These are phyloP conservation scores for Geranium brycei DNA, from an alignment of 345 rosid species.

Conservation along the genomic window DNA sequence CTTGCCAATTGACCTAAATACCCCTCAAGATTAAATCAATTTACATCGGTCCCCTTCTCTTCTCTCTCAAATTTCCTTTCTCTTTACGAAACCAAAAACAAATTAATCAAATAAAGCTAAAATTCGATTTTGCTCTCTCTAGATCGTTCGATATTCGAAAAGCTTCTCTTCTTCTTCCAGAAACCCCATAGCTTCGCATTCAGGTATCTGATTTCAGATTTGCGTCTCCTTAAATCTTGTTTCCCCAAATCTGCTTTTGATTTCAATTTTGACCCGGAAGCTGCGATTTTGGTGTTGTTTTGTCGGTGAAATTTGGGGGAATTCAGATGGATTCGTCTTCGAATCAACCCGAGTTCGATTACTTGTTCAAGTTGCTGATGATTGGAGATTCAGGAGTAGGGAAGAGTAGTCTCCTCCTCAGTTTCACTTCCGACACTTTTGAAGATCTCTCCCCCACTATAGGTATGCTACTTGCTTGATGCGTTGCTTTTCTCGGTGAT, in stretches of 20 bases:
- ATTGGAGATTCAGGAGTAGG: conserved; percentile 87
- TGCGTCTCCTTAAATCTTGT: neutral
- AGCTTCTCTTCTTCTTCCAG: too few relatives aligned
- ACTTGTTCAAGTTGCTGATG: conserved; percentile 55
- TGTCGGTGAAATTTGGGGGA: neutral
- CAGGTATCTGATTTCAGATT: neutral
- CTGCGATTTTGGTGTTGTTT: neutral
- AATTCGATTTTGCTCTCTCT: neutral
- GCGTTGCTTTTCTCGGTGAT: neutral
- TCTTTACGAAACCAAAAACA: neutral
- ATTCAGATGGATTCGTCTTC: conserved; percentile 42
- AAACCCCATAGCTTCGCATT: neutral
- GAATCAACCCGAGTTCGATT: conserved; percentile 56
- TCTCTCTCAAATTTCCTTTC: neutral
- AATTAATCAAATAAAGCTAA: too few relatives aligned
- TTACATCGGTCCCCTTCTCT: neutral
- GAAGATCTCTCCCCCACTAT: conserved; percentile 73
- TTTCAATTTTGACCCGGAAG: neutral
- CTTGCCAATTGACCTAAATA: neutral
- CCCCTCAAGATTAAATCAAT: neutral
- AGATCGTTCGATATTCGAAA: neutral
- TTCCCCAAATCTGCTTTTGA: neutral
- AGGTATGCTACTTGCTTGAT: conserved; percentile 20
- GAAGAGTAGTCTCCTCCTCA: conserved; percentile 63
- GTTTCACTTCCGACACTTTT: conserved; percentile 58